A percentile compares a stretch with the other conserved stretches of the same genome.
Conservation (phyloP, 805 yeast genomes). For the Monosporozyma unispora region DNA sequence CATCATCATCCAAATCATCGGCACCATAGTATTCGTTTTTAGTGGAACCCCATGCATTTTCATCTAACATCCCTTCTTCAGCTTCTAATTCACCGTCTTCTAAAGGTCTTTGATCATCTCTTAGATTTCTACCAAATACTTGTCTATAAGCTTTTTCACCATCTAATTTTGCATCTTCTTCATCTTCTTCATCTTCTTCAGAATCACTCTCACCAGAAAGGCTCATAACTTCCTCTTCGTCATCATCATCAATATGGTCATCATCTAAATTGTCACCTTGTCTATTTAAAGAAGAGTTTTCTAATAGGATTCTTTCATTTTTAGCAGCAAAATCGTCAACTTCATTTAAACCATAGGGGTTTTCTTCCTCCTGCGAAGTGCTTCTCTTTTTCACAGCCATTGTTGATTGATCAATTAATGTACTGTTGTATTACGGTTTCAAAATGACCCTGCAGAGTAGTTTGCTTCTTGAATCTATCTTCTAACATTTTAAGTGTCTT, state of each 20-base stretch:
- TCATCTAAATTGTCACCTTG: conserved; percentile 40
- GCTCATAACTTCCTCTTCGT: conserved; percentile 43
- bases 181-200: conserved; percentile 26
- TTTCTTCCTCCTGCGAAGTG: conserved; percentile 15
- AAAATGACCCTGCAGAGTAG: no score
- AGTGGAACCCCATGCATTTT: conserved; percentile 41
- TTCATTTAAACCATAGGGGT: conserved; percentile 47
- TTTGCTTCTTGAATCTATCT: no score
- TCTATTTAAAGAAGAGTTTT: conserved; percentile 43
- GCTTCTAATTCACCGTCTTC: conserved; percentile 24
- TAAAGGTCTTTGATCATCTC: conserved; percentile 19
- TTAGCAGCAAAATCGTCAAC: conserved; percentile 60
- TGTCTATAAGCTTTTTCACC: conserved; percentile 33
- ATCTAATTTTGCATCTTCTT: conserved; percentile 24
- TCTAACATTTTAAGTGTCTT: not conserved
- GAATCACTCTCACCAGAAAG: conserved; percentile 22
- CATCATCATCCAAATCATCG: conserved; percentile 51
- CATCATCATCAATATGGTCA: conserved; percentile 35
- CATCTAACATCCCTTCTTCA: conserved; percentile 27
- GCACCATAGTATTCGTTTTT: conserved; percentile 45
- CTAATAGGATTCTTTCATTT: conserved; percentile 47
- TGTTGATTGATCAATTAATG: conserved; percentile 3
- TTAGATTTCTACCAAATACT: conserved; percentile 29
- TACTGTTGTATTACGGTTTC: not conserved
- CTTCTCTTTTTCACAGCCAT: conserved; percentile 8